phyloP scores from a whole-genome alignment of 192 early-diverging fungal species.

The Entrophospora sp. region DNA sequence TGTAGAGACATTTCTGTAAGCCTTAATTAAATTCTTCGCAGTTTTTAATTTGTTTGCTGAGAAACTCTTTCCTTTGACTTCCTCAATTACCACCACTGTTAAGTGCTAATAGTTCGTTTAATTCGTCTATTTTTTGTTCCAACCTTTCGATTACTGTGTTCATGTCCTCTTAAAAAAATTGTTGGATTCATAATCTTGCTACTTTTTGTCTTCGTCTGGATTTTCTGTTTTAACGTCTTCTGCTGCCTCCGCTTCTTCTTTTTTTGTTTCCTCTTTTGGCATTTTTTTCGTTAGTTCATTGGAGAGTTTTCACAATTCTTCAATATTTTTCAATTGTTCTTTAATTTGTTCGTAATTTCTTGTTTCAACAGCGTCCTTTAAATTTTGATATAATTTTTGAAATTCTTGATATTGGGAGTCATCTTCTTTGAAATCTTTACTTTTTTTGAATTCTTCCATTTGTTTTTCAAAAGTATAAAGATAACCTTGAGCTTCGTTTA shows the following conservation, averaged over 20 bases:
- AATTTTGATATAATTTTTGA: neutral
- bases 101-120: too few species aligned
- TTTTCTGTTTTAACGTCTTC: neutral
- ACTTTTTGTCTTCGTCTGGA: neutral
- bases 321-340: neutral
- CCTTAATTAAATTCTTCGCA: neutral
- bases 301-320: neutral
- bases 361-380: neutral
- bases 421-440: neutral
- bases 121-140: too few species aligned
- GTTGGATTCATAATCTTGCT: slow-evolving; percentile 63
- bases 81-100: too few species aligned
- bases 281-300: neutral
- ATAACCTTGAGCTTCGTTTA: neutral
- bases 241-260: neutral
- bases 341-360: neutral
- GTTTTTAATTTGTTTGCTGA: neutral
- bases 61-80: too few species aligned
- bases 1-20: neutral
- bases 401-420: neutral
- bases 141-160: too few species aligned
- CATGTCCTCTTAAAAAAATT: too few species aligned
- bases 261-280: neutral
- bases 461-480: slow-evolving; percentile 1
- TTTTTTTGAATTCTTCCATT: neutral